Conservation (phyloP, 75 land plant genomes). For the Isoetes taiwanensis region DNA sequence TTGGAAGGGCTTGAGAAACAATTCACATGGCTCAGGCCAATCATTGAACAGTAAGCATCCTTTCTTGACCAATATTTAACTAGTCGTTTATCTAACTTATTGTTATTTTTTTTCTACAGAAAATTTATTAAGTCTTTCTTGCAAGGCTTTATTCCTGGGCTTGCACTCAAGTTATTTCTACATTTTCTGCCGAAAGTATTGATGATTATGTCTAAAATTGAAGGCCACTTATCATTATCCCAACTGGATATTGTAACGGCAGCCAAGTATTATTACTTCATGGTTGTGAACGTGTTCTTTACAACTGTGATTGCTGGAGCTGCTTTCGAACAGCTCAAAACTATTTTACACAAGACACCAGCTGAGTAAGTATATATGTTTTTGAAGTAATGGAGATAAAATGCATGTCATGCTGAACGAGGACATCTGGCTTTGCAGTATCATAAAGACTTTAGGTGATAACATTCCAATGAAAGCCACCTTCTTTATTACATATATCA, state of each 20-base stretch:
- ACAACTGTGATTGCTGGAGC: constrained; percentile 50
- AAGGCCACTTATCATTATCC: constrained; percentile 35
- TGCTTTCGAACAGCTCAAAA: constrained; percentile 38
- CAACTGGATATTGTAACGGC: constrained; percentile 38
- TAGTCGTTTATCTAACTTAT: no score
- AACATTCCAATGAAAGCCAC: constrained; percentile 53
- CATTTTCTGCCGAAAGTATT: constrained; percentile 35
- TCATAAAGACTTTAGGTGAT: constrained; percentile 38
- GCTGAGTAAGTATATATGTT: not conserved
- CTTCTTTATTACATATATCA: constrained; percentile 66
- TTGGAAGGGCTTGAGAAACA: constrained; percentile 64
- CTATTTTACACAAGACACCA: constrained; percentile 20
- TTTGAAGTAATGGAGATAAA: not conserved
- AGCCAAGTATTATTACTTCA: constrained; percentile 41
- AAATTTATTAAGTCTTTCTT: constrained; percentile 41
- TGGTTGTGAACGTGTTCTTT: constrained; percentile 48
- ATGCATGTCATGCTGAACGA: not conserved
- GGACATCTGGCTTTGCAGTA: constrained; percentile 22
- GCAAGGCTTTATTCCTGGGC: constrained; percentile 57
- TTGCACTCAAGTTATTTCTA: constrained; percentile 42
- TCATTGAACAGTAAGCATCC: constrained; percentile 40
- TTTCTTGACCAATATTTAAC: not conserved
- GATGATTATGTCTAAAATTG: constrained; percentile 54
- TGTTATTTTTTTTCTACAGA: constrained; percentile 24
- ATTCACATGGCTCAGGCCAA: constrained; percentile 50